phyloP scores from a whole-genome alignment of 1,139 yeast genomes.

The Sugiyamaella pinicola region DNA sequence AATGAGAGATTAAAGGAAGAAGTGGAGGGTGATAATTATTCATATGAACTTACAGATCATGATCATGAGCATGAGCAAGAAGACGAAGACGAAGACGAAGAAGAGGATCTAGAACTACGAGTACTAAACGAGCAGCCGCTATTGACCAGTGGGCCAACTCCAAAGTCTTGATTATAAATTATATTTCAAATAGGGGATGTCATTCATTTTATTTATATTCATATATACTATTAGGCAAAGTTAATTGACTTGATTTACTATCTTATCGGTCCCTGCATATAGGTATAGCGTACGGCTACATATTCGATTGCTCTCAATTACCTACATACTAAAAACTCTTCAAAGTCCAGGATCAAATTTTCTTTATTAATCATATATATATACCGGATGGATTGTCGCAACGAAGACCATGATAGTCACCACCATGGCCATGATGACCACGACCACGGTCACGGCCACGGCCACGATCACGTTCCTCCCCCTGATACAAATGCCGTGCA shows the following conservation, averaged over 20 bases:
- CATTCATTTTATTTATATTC: background rate
- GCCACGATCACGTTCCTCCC: constrained; percentile 59
- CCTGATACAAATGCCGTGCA: constrained; percentile 72
- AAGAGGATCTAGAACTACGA: background rate
- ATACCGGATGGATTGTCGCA: constrained; percentile 23
- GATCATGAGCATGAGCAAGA: constrained; percentile 1
- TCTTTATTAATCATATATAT: too few relatives aligned
- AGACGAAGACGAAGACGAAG: background rate
- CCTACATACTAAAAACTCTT: too few relatives aligned
- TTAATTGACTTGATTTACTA: background rate
- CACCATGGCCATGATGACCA: constrained; percentile 42
- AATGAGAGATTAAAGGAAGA: constrained; percentile 3
- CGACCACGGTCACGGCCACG: constrained; percentile 38
- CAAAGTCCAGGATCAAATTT: too few relatives aligned
- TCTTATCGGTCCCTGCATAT: constrained; percentile 4
- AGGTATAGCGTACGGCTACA: background rate
- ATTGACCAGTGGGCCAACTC: background rate
- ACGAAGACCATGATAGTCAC: constrained; percentile 43
- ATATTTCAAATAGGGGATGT: too few relatives aligned
- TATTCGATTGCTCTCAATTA: background rate
- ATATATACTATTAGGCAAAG: background rate
- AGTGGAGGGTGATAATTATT: constrained; percentile 1
- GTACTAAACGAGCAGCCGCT: background rate
- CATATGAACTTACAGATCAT: constrained; percentile 7
- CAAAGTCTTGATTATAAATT: background rate